phyloP scores from a whole-genome alignment of 1,284 basidiomycete species.

The Cryptococcus floricola region DNA sequence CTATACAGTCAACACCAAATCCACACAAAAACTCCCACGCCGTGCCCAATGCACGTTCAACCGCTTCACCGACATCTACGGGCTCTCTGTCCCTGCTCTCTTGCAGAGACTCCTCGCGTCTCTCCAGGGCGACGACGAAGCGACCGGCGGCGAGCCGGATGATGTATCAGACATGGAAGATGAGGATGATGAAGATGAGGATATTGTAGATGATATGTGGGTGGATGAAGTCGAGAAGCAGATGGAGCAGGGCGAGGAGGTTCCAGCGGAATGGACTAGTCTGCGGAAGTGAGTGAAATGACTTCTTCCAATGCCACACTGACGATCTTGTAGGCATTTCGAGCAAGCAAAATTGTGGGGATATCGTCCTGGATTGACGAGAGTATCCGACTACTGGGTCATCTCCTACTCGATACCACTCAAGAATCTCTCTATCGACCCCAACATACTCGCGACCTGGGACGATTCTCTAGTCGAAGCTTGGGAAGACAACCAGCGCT shows the following conservation, averaged over 20 bases:
- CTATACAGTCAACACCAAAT: constrained; percentile 8
- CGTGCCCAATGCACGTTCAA: constrained; percentile 9
- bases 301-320: neutral
- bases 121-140: constrained; percentile 29
- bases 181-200: constrained; percentile 9
- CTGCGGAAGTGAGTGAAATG: constrained; percentile 20
- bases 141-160: constrained; percentile 13
- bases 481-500: constrained; percentile 18
- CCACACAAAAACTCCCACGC: constrained; percentile 1
- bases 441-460: constrained; percentile 27
- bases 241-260: constrained; percentile 3
- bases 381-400: constrained; percentile 26
- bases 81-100: constrained; percentile 11
- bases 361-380: constrained; percentile 24
- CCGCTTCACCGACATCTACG: constrained; percentile 20
- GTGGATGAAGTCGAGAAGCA: constrained; percentile 6
- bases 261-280: constrained; percentile 1
- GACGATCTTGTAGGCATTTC: constrained; percentile 16
- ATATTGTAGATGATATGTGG: neutral
- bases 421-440: constrained; percentile 23
- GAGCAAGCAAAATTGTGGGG: constrained; percentile 16
- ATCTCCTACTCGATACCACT: constrained; percentile 26
- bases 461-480: constrained; percentile 27
- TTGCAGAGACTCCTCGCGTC: constrained; percentile 12
- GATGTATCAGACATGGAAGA: neutral